phyloP scores from a whole-genome alignment of 768 basidiomycete species.

The Phallus indusiatus region DNA sequence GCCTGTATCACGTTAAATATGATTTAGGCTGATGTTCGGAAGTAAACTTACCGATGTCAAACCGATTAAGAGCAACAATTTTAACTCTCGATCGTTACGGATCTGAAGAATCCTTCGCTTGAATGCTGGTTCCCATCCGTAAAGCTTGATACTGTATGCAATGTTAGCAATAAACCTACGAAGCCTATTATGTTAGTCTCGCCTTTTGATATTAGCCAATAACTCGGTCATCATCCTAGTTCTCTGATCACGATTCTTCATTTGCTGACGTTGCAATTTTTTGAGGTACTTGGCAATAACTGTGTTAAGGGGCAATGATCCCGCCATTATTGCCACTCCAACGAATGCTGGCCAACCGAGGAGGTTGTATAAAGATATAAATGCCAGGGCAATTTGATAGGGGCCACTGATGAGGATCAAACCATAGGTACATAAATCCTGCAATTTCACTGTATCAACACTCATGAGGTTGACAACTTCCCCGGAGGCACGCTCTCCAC shows the following conservation, averaged over 20 bases:
- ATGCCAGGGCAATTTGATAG: slow-evolving; percentile 83
- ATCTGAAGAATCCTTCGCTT: slow-evolving; percentile 68
- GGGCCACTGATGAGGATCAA: slow-evolving; percentile 81
- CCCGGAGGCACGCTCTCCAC: slow-evolving; percentile 63
- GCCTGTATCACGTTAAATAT: slow-evolving; percentile 6
- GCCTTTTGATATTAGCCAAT: slow-evolving; percentile 86
- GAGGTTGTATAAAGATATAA: slow-evolving; percentile 80
- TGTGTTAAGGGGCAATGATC: slow-evolving; percentile 70
- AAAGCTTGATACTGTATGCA: slow-evolving; percentile 72
- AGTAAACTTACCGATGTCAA: slow-evolving; percentile 43
- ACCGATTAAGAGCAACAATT: slow-evolving; percentile 76
- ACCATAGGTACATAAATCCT: slow-evolving; percentile 76
- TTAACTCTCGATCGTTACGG: slow-evolving; percentile 74
- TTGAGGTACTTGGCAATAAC: slow-evolving; percentile 62
- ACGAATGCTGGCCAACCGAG: slow-evolving; percentile 89
- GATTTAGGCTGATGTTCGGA: slow-evolving; percentile 7
- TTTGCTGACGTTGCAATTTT: slow-evolving; percentile 75
- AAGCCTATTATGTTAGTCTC: background rate
- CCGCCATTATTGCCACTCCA: slow-evolving; percentile 81
- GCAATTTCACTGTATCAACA: slow-evolving; percentile 71
- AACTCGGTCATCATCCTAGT: slow-evolving; percentile 89
- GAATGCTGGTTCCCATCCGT: slow-evolving; percentile 94
- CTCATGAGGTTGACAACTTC: slow-evolving; percentile 95
- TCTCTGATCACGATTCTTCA: slow-evolving; percentile 85
- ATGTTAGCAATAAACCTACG: background rate